Base-by-base conservation (phyloP, 2,329 filamentous ascomycete species). In the Chaetomiaceae sp. region DNA sequence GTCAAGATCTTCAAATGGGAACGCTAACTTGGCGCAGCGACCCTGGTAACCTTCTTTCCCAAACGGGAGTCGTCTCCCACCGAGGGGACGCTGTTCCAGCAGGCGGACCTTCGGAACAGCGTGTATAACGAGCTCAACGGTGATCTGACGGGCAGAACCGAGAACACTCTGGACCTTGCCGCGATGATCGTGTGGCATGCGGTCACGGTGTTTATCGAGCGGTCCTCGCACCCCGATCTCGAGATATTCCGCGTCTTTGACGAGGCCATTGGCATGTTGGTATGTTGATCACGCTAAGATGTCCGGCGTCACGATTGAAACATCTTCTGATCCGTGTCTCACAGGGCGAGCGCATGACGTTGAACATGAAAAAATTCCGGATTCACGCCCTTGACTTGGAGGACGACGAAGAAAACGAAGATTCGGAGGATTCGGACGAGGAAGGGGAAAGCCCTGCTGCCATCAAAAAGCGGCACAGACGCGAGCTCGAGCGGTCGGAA, bases 61-160 rank as follows among this genome's bases (percentile, higher is more conserved):
- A 77, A 72, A 44, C 69, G 78, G 20, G 76, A 81, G 50, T 78
- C 77, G 1, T 73, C 74, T 31, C 73, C 75, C 0, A 74, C 72
- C 2, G 78, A 81, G 54, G 77, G 78, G 0, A 76, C 77, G 0
- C 58, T 81, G 0, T 81, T 79, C 44, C 75, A 79, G 39, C 78
- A 84, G 57, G 79, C 79, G 1, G 82, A 85, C 58, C 66, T 85
- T 3, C 70, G 80, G 4, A 81, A 82, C 55, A 83, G 79, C 55
- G 76, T 85, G 21, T 84, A 84, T 59, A 82, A 83, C 56, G 82
- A 85, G 56, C 67, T 85, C 10, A 85, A 85, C 45, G 81, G 82
- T 0, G 82, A 85, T 56, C 69, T 82, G 16, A 82, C 81, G 0
- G 75, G 78, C 1, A 74, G 78, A 7, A 85, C 81, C 45, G 79